Evolutionary conservation across 2,329 filamentous ascomycete species (phyloP).

Genomic region (Fusarium albosuccineum): DNA sequence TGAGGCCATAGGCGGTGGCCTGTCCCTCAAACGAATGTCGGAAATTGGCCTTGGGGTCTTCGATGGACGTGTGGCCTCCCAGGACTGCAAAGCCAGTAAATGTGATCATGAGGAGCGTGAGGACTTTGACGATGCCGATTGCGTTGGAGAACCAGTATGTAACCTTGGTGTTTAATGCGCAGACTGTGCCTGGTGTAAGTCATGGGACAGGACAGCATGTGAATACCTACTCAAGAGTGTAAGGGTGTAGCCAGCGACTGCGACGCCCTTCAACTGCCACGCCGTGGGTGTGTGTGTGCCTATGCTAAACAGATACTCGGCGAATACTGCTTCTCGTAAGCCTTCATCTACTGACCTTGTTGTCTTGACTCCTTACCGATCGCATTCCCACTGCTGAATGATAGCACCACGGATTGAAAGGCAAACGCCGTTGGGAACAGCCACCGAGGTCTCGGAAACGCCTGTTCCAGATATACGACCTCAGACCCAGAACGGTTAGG

Average conservation of each 20-base stretch:
- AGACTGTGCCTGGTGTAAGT: slow-evolving; percentile 42
- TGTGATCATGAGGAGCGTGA: slow-evolving; percentile 71
- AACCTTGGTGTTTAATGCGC: slow-evolving; percentile 66
- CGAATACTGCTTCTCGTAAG: slow-evolving; percentile 59
- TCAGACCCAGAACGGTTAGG: slow-evolving; percentile 75
- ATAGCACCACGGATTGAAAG: slow-evolving; percentile 72
- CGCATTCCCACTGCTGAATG: slow-evolving; percentile 74
- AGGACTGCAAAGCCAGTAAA: slow-evolving; percentile 73
- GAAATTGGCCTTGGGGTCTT: slow-evolving; percentile 52
- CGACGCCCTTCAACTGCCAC: slow-evolving; percentile 77
- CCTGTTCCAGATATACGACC: slow-evolving; percentile 77
- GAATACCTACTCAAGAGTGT: slow-evolving; percentile 64
- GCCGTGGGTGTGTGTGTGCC: slow-evolving; percentile 61
- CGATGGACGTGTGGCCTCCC: slow-evolving; percentile 50
- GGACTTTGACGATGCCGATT: slow-evolving; percentile 69
- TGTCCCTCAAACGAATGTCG: slow-evolving; percentile 50
- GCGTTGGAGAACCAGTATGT: slow-evolving; percentile 68
- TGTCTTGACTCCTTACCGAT: slow-evolving; percentile 57
- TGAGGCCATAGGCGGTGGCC: slow-evolving; percentile 4
- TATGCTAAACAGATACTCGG: slow-evolving; percentile 72
- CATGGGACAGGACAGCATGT: too few species aligned
- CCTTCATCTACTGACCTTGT: not conserved
- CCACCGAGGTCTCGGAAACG: slow-evolving; percentile 72
- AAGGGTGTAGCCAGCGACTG: slow-evolving; percentile 71
- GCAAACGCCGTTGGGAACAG: slow-evolving; percentile 75